Evolutionary conservation across 1,284 basidiomycete genomes (phyloP).

Genomic region (Malassezia yamatoensis): DNA sequence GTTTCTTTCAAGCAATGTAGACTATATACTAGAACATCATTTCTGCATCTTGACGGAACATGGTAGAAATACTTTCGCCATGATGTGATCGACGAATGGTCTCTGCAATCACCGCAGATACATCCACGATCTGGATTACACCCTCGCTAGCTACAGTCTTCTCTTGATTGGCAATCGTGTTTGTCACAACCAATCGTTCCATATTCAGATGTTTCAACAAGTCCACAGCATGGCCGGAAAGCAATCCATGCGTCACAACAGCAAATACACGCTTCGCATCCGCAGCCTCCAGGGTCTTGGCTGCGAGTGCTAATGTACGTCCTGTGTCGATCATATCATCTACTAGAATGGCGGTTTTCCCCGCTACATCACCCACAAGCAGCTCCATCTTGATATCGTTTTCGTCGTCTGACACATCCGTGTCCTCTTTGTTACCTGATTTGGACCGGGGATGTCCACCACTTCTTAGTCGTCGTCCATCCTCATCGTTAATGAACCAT

Average conservation of each 20-base stretch:
- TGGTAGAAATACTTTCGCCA: constrained; percentile 58
- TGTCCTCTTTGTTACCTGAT: constrained; percentile 11
- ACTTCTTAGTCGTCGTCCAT: constrained; percentile 31
- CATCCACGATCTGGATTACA: constrained; percentile 61
- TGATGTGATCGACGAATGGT: constrained; percentile 94
- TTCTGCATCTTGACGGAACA: constrained; percentile 44
- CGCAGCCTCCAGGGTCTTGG: constrained; percentile 70
- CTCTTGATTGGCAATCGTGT: constrained; percentile 60
- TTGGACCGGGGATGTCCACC: constrained; percentile 23
- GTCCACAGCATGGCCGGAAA: constrained; percentile 73
- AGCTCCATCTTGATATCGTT: constrained; percentile 65
- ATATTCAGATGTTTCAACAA: constrained; percentile 69
- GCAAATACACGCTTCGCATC: constrained; percentile 82
- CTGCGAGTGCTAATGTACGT: constrained; percentile 72
- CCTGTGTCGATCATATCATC: constrained; percentile 99
- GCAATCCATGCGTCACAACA: constrained; percentile 79
- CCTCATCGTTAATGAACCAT: constrained; percentile 43
- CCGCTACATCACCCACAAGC: constrained; percentile 88
- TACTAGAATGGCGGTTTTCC: constrained; percentile 85
- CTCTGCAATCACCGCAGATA: constrained; percentile 83
- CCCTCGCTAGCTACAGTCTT: constrained; percentile 50
- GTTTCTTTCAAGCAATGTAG: constrained; percentile 20
- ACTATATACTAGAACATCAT: constrained; percentile 30
- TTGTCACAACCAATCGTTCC: constrained; percentile 76
- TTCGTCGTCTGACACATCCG: constrained; percentile 45